A percentile compares a stretch with the other conserved stretches of the same genome.
Evolutionary conservation across 78 protist genomes (phyloP).

Genomic region (slime mould (Dictyostelium discoideum)): DNA sequence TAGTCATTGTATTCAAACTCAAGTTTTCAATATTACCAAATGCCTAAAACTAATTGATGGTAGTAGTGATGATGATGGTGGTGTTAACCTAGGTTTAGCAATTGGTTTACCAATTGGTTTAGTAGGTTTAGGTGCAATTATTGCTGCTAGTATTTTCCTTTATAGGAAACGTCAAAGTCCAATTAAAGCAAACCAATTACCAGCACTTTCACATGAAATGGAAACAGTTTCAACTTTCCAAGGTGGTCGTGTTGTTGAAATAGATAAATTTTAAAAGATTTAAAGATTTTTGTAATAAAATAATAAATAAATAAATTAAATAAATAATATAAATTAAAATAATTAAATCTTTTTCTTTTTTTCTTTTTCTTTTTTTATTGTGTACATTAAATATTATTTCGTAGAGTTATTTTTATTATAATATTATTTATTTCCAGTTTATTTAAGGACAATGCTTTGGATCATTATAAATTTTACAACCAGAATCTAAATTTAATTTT

Average conservation of each 20-base stretch:
- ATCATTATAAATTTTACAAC: constrained; percentile 72
- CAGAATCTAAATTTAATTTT: constrained; percentile 18
- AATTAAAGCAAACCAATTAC: neutral
- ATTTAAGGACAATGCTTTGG: constrained; percentile 60
- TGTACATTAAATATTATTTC: neutral
- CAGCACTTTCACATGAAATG: neutral
- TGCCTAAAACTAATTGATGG: neutral
- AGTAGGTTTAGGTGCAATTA: neutral
- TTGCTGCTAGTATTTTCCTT: neutral
- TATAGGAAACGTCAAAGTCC: neutral
- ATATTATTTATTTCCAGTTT: neutral
- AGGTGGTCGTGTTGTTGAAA: neutral
- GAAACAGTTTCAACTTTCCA: neutral
- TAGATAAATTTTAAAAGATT: neutral
- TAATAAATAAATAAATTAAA: neutral
- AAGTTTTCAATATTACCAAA: neutral
- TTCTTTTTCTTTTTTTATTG: neutral
- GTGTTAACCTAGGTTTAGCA: neutral
- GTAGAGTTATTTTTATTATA: neutral
- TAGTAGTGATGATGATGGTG: neutral
- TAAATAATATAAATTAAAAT: neutral
- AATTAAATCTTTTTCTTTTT: neutral
- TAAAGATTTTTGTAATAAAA: neutral
- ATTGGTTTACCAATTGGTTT: neutral
- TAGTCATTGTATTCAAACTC: neutral